Evolutionary conservation across 306 rosid species (phyloP).

Genomic region (Medicago arabica): DNA sequence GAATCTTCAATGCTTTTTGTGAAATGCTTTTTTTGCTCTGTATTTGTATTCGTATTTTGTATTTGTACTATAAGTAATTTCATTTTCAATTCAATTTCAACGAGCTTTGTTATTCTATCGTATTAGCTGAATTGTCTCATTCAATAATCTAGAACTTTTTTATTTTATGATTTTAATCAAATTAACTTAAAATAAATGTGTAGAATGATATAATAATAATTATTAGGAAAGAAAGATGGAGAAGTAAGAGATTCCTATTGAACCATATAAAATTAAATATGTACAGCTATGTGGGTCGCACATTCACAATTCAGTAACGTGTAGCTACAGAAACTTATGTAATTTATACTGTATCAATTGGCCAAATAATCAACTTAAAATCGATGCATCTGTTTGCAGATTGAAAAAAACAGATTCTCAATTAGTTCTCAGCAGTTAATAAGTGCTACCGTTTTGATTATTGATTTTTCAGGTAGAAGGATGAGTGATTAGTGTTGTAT

Average conservation of each 20-base stretch:
- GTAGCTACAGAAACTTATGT: slow-evolving; percentile 23
- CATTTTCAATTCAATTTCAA: slow-evolving; percentile 10
- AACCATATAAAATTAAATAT: slow-evolving; percentile 20
- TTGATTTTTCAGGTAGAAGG: slow-evolving; percentile 21
- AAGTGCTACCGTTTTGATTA: neutral
- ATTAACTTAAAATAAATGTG: neutral
- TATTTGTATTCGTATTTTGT: neutral
- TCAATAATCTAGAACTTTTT: slow-evolving; percentile 25
- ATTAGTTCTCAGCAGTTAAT: slow-evolving; percentile 25
- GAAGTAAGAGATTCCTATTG: slow-evolving; percentile 32
- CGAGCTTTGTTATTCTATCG: slow-evolving; percentile 13
- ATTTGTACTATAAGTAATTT: neutral
- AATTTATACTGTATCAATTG: slow-evolving; percentile 17
- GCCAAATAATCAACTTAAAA: slow-evolving; percentile 35
- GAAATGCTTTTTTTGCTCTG: slow-evolving; percentile 6
- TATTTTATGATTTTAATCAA: neutral
- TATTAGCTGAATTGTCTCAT: neutral
- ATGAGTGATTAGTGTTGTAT: slow-evolving; percentile 1
- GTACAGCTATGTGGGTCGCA: slow-evolving; percentile 37
- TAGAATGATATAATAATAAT: slow-evolving; percentile 38
- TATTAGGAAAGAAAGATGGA: slow-evolving; percentile 26
- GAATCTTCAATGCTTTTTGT: slow-evolving; percentile 22
- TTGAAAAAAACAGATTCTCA: slow-evolving; percentile 22
- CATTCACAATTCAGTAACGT: slow-evolving; percentile 18
- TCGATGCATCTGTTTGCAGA: slow-evolving; percentile 28